These are phyloP conservation scores for Rhodotorula toruloides DNA, from an alignment of 768 basidiomycete species.

Conservation along the genomic window DNA sequence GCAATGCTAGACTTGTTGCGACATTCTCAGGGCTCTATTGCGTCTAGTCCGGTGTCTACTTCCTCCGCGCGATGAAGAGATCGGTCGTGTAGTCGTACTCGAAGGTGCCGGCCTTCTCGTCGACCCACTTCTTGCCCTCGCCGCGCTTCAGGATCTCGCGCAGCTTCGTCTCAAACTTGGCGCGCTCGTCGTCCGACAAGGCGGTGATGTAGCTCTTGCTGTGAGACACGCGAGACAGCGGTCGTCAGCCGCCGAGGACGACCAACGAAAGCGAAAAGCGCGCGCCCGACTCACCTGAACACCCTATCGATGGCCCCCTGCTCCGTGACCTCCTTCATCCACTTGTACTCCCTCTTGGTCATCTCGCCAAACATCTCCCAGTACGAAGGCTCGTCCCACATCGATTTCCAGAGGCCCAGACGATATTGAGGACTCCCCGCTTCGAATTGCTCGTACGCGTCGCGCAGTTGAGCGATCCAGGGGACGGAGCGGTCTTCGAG, in stretches of 20 bases:
- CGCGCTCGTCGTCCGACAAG: slow-evolving; percentile 58
- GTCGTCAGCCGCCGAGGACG: slow-evolving; percentile 55
- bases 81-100: slow-evolving; percentile 61
- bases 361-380: slow-evolving; percentile 42
- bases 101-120: slow-evolving; percentile 66
- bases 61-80: not conserved
- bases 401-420: slow-evolving; percentile 28
- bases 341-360: slow-evolving; percentile 54
- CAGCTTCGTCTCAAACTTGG: slow-evolving; percentile 54
- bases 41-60: not conserved
- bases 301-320: no score
- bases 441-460: slow-evolving; percentile 49
- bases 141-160: slow-evolving; percentile 57
- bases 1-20: no score
- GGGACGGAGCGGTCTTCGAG: slow-evolving; percentile 66
- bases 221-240: slow-evolving; percentile 61
- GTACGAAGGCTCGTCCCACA: slow-evolving; percentile 53
- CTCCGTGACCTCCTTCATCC: no score
- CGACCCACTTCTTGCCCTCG: slow-evolving; percentile 65
- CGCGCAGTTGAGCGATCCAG: slow-evolving; percentile 73
- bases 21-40: no score
- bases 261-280: no score
- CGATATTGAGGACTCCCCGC: slow-evolving; percentile 56
- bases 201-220: slow-evolving; percentile 83
- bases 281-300: no score